These are phyloP conservation scores for Elsinoe arachidis DNA, from an alignment of 2,329 filamentous ascomycete species.

Conservation along the genomic window DNA sequence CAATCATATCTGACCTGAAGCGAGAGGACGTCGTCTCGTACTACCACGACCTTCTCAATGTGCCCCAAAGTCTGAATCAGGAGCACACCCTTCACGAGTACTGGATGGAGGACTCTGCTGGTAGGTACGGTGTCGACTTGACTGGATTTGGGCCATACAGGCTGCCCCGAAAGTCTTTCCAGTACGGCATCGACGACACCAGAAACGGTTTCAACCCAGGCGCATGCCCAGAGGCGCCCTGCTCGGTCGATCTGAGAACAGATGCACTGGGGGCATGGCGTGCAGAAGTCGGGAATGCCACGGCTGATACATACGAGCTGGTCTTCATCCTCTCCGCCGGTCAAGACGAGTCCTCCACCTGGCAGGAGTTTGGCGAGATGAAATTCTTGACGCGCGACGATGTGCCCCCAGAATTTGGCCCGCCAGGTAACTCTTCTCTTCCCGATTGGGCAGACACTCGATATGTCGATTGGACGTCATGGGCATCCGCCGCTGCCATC, in stretches of 20 bases:
- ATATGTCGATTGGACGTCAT: constrained; percentile 47
- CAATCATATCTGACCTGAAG: constrained; percentile 33
- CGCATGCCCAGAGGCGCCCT: constrained; percentile 39
- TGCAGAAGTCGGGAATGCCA: constrained; percentile 43
- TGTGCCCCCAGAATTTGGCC: constrained; percentile 42
- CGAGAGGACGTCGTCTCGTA: constrained; percentile 42
- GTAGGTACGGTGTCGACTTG: constrained; percentile 45
- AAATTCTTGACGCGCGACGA: constrained; percentile 41
- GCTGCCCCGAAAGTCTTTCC: constrained; percentile 40
- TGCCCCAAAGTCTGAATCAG: constrained; percentile 41
- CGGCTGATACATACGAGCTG: constrained; percentile 41
- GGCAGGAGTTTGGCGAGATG: constrained; percentile 52
- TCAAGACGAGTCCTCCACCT: constrained; percentile 48
- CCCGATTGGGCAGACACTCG: constrained; percentile 43
- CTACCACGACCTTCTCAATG: constrained; percentile 45
- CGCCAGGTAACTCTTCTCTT: constrained; percentile 33
- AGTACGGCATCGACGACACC: constrained; percentile 43
- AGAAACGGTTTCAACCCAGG: constrained; percentile 38
- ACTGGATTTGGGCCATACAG: constrained; percentile 45
- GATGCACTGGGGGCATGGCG: constrained; percentile 45
- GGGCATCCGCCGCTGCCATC: constrained; percentile 43
- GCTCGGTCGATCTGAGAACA: constrained; percentile 41
- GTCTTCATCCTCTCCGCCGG: constrained; percentile 48
- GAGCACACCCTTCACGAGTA: constrained; percentile 49
- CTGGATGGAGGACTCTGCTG: constrained; percentile 49